Evolutionary conservation across 2,329 filamentous ascomycete genomes (phyloP), one percentile per base, ranked within the genome.

Genomic region (Alternaria viburni): DNA sequence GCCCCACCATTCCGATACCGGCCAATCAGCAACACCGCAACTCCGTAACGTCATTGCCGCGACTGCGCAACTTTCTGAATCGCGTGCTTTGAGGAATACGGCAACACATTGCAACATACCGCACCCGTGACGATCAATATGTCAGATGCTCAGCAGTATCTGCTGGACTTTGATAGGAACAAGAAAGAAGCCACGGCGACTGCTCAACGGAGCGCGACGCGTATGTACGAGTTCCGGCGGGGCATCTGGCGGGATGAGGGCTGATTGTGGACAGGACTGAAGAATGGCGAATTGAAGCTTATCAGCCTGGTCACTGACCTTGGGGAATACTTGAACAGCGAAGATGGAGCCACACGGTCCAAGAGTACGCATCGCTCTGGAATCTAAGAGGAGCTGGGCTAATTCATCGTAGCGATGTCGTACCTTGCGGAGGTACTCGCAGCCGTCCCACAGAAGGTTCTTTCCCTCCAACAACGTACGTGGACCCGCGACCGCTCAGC

Each of bases 301-400:
- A 83, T 91, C 59, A 85, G 86, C 57, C 79, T 90, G 54, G 86
- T 91, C 58, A 87, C 89, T 72, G 88, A 87, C 47, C 81, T 91
- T 30, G 87, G 87, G 19, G 88, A 90, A 75, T 91, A 90, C 69
- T 85, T 91, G 72, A 90, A 90, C 69, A 87, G 89, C 75, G 88
- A 90, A 71, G 88, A 91, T 79, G 82, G 83, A 21, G 82, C 84
- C 13, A 81, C 87, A 46, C 83, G 89, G 43, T 84, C 85, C n/a
- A 89, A 89, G 77, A 85, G 87, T 74, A 79, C 36, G 54, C 41
- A 32, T 41, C 2, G 30, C 69, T 72, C 78, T 12, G 77, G 41
- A 12, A 32, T 19, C 21, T 44, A 21, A 21, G 6, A 45, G 46
- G 12, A 25, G 32, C 32, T 43, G 10, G 62, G 59, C 70, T 74